Base-by-base conservation (phyloP, 345 rosid species). In the Dipteronia sinensis region DNA sequence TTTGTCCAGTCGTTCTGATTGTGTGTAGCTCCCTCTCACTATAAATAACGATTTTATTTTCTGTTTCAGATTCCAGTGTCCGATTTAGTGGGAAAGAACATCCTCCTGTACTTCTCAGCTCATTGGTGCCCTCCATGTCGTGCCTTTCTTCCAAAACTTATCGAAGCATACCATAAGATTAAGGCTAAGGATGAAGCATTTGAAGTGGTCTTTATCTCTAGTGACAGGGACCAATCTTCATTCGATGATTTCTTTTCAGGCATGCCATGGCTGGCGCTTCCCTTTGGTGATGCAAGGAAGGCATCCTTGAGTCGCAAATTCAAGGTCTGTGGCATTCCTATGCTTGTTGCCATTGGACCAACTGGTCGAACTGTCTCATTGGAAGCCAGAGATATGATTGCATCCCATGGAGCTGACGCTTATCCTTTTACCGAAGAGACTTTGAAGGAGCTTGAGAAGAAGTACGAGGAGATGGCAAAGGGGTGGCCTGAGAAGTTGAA, bases 251-350 rank as follows among this genome's bases (percentile, higher is more conserved):
- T 75, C 77, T 86, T 83, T 76, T 76, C 90, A n/a, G 81, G 80
- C 66, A 89, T 93, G 90, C 94, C 97, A 0, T 91, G 96, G 84
- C 69, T 91, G 76, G 91, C 96, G 16, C 94, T 90, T 75, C 94
- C 98, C 1, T 93, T 83, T 58, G 88, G 89, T 55, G 90, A 90
- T 79, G 74, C 74, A 10, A 89, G 94, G 88, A 90, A 86, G 78
- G 1, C 78, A 4, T 81, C 78, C 47, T 77, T 90, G 73, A 80
- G 76, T 38, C 65, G 38, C 53, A 87, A 81, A 77, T 93, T 91
- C 82, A 90, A 81, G 71, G 87, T 86, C 62, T 8, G n/a, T 44
- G 90, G 93, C 64, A 88, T 89, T 38, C 94, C 96, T 75, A 79
- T 83, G 86, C 85, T 85, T 16, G 73, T 84, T 47, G 88, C 87